These are phyloP conservation scores for Solanum acaule DNA, from an alignment of 257 asterid genomes.

Conservation along the genomic window DNA sequence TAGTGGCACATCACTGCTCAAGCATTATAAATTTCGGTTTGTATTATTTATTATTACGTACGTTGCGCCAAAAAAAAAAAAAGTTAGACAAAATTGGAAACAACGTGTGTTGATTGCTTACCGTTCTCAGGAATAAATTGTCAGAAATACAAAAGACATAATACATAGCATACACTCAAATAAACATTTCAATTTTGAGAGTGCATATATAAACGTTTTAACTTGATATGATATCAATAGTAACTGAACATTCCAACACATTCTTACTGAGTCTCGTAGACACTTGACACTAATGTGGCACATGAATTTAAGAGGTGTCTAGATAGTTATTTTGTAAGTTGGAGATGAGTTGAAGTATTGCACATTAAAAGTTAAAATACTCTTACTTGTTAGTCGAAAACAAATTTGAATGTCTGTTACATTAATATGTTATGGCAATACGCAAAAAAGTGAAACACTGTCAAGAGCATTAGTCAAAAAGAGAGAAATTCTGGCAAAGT, in stretches of 20 bases:
- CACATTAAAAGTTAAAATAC: not conserved
- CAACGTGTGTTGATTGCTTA: not conserved
- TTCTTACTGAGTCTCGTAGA: accelerated
- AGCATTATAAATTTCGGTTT: not conserved
- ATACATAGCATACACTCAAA: not conserved
- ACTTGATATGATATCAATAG: too few species aligned
- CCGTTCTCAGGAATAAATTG: not conserved
- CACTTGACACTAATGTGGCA: not conserved
- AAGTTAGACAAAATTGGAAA: too few species aligned
- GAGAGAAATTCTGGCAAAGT: not conserved
- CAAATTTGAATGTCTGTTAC: not conserved
- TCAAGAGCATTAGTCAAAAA: not conserved
- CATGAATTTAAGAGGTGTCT: not conserved
- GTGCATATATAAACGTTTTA: accelerated
- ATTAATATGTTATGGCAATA: not conserved
- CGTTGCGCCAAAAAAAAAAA: not conserved
- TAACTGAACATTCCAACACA: accelerated
- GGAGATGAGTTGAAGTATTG: not conserved
- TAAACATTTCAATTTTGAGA: too few species aligned
- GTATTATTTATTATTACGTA: not conserved
- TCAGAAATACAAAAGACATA: not conserved
- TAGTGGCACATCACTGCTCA: not conserved
- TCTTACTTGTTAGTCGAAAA: not conserved
- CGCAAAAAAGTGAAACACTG: not conserved
- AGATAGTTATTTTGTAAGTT: too few species aligned